Evolutionary conservation across 2,329 filamentous ascomycete genomes (phyloP).

Genomic region (Cercospora brassicicola): DNA sequence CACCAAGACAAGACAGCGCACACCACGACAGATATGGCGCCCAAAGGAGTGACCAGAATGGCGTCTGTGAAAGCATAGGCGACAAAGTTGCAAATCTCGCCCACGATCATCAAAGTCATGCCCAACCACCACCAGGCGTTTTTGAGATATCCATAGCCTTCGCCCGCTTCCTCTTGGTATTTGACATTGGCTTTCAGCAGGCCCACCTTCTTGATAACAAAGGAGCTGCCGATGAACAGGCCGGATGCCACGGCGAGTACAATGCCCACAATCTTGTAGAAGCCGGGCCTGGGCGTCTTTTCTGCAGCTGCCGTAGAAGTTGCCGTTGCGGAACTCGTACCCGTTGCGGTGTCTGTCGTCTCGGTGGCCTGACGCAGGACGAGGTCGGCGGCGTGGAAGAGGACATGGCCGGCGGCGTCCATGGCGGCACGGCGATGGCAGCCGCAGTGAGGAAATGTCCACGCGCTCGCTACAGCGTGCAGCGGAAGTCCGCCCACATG

Average conservation of each 20-base stretch:
- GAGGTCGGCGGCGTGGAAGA: constrained; percentile 42
- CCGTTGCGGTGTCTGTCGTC: constrained; percentile 27
- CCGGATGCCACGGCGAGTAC: constrained; percentile 82
- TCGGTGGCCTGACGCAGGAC: constrained; percentile 46
- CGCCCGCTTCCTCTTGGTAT: constrained; percentile 91
- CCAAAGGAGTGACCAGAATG: constrained; percentile 88
- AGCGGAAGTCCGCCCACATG: background rate
- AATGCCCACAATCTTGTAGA: constrained; percentile 85
- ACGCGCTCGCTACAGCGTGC: constrained; percentile 8
- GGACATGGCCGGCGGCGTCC: constrained; percentile 45
- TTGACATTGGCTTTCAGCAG: constrained; percentile 90
- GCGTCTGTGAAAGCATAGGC: constrained; percentile 97
- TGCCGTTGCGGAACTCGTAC: constrained; percentile 26
- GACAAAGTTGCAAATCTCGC: constrained; percentile 95
- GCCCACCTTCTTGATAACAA: constrained; percentile 92
- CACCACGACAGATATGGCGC: constrained; percentile 87
- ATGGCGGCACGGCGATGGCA: constrained; percentile 37
- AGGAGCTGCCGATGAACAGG: constrained; percentile 89
- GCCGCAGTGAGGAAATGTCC: background rate
- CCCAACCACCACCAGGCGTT: constrained; percentile 93
- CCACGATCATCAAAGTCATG: constrained; percentile 95
- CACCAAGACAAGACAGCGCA: constrained; percentile 88
- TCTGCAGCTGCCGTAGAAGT: constrained; percentile 28
- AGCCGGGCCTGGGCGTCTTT: constrained; percentile 49
- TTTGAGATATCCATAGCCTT: constrained; percentile 96